Conservation (phyloP, 352 stramenopile genomes). For the Phytophthora pisi region DNA sequence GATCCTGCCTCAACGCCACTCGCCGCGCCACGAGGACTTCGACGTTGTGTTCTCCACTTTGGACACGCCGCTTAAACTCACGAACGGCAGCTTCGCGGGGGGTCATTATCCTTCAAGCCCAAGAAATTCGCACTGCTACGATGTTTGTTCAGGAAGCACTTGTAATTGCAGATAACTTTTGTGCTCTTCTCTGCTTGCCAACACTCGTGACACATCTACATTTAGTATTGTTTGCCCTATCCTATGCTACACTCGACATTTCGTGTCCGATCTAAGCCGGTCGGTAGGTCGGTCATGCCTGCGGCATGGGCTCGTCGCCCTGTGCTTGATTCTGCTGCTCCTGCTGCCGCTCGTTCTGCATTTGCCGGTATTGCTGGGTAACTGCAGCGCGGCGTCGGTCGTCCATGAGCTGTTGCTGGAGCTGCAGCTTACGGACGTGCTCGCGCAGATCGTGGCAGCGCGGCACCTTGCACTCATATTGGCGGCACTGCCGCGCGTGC, state of each 20-base stretch:
- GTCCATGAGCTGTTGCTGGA: slow-evolving; percentile 98
- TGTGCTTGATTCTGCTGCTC: slow-evolving; percentile 40
- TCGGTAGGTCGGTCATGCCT: slow-evolving; percentile 34
- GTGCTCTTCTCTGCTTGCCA: not conserved
- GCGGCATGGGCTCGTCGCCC: slow-evolving; percentile 45
- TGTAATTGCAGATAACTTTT: not conserved
- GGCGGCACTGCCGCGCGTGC: slow-evolving; percentile 96
- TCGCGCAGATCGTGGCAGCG: slow-evolving; percentile 96
- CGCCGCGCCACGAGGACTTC: too few species aligned
- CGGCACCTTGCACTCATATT: slow-evolving; percentile 94
- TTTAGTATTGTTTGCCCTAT: slow-evolving; percentile 40
- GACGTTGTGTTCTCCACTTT: too few species aligned
- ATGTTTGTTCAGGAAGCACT: not conserved
- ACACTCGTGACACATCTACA: slow-evolving; percentile 43
- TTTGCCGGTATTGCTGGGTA: slow-evolving; percentile 87
- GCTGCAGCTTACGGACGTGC: slow-evolving; percentile 94
- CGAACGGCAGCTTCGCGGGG: too few species aligned
- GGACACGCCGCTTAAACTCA: too few species aligned
- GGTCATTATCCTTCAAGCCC: too few species aligned
- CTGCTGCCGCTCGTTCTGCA: slow-evolving; percentile 64
- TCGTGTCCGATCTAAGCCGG: slow-evolving; percentile 19
- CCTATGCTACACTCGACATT: slow-evolving; percentile 48
- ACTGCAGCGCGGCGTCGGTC: slow-evolving; percentile 92
- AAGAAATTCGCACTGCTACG: too few species aligned
- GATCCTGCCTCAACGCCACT: too few species aligned